Evolutionary conservation across 176 grass and related monocot genomes (phyloP).

Genomic region (Musa troglodytarum): DNA sequence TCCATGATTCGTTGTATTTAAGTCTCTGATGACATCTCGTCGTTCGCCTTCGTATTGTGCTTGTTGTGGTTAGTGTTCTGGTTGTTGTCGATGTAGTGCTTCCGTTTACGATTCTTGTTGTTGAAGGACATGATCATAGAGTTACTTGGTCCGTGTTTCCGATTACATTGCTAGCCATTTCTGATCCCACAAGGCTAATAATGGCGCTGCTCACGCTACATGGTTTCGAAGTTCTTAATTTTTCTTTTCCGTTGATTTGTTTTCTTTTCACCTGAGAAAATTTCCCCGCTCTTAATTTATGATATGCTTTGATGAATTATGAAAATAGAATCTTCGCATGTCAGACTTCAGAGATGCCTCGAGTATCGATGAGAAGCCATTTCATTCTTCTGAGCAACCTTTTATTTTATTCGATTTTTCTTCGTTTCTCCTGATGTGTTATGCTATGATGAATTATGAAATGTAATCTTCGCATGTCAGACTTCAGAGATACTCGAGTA

Average conservation of each 20-base stretch:
- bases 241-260: not conserved
- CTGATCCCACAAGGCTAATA: constrained; percentile 17
- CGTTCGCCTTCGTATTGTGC: not conserved
- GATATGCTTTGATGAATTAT: constrained; percentile 42
- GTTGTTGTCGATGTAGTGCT: not conserved
- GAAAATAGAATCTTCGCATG: constrained; percentile 40
- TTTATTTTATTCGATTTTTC: too few species aligned
- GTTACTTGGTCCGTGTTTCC: constrained; percentile 59
- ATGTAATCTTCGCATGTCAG: constrained; percentile 49
- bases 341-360: constrained; percentile 58
- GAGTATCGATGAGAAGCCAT: constrained; percentile 46
- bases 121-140: constrained; percentile 34
- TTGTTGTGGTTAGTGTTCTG: not conserved
- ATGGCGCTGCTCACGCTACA: not conserved
- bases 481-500: constrained; percentile 41
- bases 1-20: constrained; percentile 68
- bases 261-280: not conserved
- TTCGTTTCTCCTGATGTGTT: not conserved
- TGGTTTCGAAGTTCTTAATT: not conserved
- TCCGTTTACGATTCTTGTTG: not conserved
- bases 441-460: constrained; percentile 46
- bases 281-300: not conserved
- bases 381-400: constrained; percentile 36
- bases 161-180: constrained; percentile 19
- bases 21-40: constrained; percentile 44